These are phyloP conservation scores for Perkinsus olseni DNA, from an alignment of 169 alveolate genomes.

Conservation along the genomic window DNA sequence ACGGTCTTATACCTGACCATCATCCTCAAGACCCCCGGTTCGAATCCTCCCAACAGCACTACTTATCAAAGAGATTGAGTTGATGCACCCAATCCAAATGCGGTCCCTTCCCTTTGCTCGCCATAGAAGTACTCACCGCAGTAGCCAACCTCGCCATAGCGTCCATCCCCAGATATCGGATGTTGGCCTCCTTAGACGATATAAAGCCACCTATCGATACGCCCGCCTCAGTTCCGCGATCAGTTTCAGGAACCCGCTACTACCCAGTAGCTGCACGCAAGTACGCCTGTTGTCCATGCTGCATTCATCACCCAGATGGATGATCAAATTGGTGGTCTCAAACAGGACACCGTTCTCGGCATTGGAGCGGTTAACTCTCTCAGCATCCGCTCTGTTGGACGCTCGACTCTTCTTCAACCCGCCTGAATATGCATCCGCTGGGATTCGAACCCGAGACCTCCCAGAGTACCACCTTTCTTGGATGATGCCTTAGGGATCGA, in stretches of 20 bases:
- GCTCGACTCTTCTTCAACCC: background rate
- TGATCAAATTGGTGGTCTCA: conserved; percentile 73
- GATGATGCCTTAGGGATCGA: background rate
- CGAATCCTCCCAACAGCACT: background rate
- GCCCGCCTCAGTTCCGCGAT: too few species aligned
- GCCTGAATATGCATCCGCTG: background rate
- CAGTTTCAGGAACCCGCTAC: too few species aligned
- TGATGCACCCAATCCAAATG: background rate
- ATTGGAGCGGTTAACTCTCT: conserved; percentile 65
- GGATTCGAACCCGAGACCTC: background rate
- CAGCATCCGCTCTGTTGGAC: conserved; percentile 57
- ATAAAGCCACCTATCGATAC: conserved; percentile 13
- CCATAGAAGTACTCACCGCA: background rate
- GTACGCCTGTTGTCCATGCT: background rate
- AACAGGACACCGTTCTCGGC: conserved; percentile 73
- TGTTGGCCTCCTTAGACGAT: conserved; percentile 64
- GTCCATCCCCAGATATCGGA: conserved; percentile 75
- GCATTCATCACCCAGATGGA: conserved; percentile 28
- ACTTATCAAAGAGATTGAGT: background rate
- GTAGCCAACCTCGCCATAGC: conserved; percentile 66
- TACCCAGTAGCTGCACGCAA: conserved; percentile 53
- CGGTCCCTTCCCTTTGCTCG: background rate
- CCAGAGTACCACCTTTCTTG: background rate
- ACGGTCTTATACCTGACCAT: background rate
- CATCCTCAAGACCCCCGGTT: background rate